Evolutionary conservation across 1,284 basidiomycete species (phyloP).

Genomic region (Takashimella koratensis): DNA sequence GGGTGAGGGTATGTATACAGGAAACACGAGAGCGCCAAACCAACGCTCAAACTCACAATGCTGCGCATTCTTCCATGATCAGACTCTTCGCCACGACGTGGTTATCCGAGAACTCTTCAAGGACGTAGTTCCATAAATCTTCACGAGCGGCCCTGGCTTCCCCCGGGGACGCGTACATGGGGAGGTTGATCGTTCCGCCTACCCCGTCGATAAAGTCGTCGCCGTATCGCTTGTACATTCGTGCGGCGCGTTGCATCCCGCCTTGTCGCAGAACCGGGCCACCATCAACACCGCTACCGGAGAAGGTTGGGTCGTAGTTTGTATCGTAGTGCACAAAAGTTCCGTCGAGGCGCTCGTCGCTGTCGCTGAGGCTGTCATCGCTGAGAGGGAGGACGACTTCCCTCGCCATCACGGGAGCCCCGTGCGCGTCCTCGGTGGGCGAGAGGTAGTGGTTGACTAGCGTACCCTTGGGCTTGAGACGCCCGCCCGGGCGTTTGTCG

Average conservation of each 20-base stretch:
- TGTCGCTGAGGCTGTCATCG: background rate
- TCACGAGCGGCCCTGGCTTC: background rate
- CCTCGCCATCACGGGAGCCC: background rate
- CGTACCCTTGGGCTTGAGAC: conserved; percentile 8
- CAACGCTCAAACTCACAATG: background rate
- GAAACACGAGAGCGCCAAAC: background rate
- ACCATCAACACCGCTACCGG: background rate
- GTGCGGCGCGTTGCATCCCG: background rate
- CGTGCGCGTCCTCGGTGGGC: background rate
- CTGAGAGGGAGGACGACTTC: background rate
- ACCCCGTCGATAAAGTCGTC: background rate
- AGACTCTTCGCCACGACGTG: background rate
- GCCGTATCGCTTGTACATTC: background rate
- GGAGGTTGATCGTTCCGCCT: background rate
- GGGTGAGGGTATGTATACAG: background rate
- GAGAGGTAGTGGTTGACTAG: conserved; percentile 3
- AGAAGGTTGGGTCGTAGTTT: background rate
- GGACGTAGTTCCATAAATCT: background rate
- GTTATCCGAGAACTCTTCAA: background rate
- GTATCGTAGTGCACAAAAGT: background rate
- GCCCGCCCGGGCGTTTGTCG: conserved; percentile 23
- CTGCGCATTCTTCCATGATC: background rate
- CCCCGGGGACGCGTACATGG: background rate
- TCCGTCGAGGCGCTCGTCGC: background rate
- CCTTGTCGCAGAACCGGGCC: background rate